Conservation (phyloP, 108 stramenopile genomes). For the Skeletonema potamos region DNA sequence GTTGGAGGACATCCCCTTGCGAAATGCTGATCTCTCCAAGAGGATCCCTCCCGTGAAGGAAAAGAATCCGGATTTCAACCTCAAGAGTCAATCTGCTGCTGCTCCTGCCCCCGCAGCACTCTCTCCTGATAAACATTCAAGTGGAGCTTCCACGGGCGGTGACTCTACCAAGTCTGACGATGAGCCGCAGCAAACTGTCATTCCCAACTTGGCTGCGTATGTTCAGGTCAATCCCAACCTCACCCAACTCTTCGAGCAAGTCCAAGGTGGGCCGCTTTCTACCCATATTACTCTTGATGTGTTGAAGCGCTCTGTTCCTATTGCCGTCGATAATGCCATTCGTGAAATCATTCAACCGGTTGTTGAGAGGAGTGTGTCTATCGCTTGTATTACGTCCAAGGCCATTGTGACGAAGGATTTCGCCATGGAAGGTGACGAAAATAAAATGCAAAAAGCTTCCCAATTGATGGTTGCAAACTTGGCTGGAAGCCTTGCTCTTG, state of each 20-base stretch:
- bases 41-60: slow-evolving; percentile 90
- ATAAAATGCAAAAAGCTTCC: slow-evolving; percentile 94
- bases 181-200: slow-evolving; percentile 86
- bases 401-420: slow-evolving; percentile 99
- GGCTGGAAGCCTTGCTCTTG: slow-evolving; percentile 96
- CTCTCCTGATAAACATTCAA: slow-evolving; percentile 20
- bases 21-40: slow-evolving; percentile 60
- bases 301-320: slow-evolving; percentile 87
- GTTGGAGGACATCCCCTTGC: slow-evolving; percentile 90
- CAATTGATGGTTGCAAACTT: slow-evolving; percentile 98
- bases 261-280: slow-evolving; percentile 60
- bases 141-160: slow-evolving; percentile 31
- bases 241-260: slow-evolving; percentile 75
- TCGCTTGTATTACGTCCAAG: slow-evolving; percentile 98
- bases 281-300: slow-evolving; percentile 59
- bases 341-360: slow-evolving; percentile 99
- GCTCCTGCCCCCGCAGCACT: slow-evolving; percentile 52
- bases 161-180: slow-evolving; percentile 48
- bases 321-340: slow-evolving; percentile 97
- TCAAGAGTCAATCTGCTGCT: slow-evolving; percentile 58
- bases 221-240: slow-evolving; percentile 92
- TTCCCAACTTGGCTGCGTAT: slow-evolving; percentile 95
- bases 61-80: slow-evolving; percentile 97
- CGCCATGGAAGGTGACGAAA: slow-evolving; percentile 96
- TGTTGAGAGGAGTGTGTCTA: slow-evolving; percentile 97